Evolutionary conservation across 306 rosid genomes (phyloP).

Genomic region (Malus fusca): DNA sequence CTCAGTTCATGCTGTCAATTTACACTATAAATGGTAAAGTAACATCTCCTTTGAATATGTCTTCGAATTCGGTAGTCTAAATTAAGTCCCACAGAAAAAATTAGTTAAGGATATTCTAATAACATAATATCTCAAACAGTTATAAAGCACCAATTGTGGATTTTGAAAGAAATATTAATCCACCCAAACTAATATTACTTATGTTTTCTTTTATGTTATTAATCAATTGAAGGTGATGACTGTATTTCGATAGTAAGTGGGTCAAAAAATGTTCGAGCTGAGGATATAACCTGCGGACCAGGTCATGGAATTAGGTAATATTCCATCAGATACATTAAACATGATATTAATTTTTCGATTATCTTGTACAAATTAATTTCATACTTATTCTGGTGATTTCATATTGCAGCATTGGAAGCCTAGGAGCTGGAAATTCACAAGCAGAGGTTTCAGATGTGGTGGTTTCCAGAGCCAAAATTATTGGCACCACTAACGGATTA

Average conservation of each 20-base stretch:
- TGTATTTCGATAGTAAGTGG: conserved; percentile 90
- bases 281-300: conserved; percentile 63
- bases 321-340: neutral
- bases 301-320: conserved; percentile 93
- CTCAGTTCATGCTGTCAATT: too few species aligned
- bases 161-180: neutral
- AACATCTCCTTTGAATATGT: too few species aligned
- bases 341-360: neutral
- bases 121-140: too few species aligned
- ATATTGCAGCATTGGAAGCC: conserved; percentile 69
- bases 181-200: neutral
- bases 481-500: conserved; percentile 73
- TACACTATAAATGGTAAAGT: too few species aligned
- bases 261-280: conserved; percentile 47
- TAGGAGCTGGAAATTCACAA: conserved; percentile 52
- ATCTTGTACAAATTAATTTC: neutral
- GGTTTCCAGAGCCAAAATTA: conserved; percentile 42
- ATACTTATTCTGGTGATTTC: neutral
- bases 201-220: neutral
- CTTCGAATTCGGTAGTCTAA: too few species aligned
- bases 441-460: conserved; percentile 59
- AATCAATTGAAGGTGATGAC: conserved; percentile 58
- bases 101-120: too few species aligned
- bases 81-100: too few species aligned
- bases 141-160: too few species aligned